Conservation (phyloP, 2,329 filamentous ascomycete genomes). For the Phialophora expanda region DNA sequence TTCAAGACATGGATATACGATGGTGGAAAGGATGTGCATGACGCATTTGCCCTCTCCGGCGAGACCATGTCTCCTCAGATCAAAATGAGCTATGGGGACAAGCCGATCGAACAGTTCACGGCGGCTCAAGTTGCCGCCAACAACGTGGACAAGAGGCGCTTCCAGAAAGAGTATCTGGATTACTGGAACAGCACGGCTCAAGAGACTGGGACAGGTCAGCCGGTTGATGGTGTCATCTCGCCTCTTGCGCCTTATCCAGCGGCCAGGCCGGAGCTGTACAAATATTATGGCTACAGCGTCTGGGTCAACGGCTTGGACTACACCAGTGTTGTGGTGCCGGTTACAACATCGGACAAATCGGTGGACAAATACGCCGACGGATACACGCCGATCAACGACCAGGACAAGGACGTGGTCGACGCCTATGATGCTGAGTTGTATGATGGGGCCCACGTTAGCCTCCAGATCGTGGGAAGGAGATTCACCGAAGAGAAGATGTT, state of each 20-base stretch:
- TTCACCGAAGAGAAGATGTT: constrained; percentile 60
- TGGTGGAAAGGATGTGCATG: constrained; percentile 58
- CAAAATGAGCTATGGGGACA: constrained; percentile 43
- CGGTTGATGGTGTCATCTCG: constrained; percentile 59
- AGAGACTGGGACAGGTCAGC: constrained; percentile 56
- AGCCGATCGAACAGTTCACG: constrained; percentile 45
- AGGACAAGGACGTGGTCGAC: constrained; percentile 53
- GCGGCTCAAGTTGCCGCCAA: constrained; percentile 53
- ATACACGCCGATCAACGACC: constrained; percentile 50
- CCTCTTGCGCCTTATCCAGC: constrained; percentile 52
- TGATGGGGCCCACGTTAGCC: constrained; percentile 54
- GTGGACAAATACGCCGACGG: constrained; percentile 46
- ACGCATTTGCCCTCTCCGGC: constrained; percentile 60
- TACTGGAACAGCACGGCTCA: constrained; percentile 65
- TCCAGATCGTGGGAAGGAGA: constrained; percentile 57
- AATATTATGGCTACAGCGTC: constrained; percentile 48
- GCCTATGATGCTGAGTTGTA: constrained; percentile 58
- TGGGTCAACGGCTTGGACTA: constrained; percentile 50
- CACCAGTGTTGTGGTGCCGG: constrained; percentile 53
- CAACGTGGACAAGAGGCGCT: constrained; percentile 61
- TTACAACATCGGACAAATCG: constrained; percentile 51
- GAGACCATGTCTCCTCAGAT: constrained; percentile 58
- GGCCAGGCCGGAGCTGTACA: constrained; percentile 47
- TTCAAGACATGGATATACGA: constrained; percentile 55
- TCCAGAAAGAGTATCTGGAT: constrained; percentile 65